Conservation (phyloP, 148 eudicot genomes). For the Pharnaceum exiguum region DNA sequence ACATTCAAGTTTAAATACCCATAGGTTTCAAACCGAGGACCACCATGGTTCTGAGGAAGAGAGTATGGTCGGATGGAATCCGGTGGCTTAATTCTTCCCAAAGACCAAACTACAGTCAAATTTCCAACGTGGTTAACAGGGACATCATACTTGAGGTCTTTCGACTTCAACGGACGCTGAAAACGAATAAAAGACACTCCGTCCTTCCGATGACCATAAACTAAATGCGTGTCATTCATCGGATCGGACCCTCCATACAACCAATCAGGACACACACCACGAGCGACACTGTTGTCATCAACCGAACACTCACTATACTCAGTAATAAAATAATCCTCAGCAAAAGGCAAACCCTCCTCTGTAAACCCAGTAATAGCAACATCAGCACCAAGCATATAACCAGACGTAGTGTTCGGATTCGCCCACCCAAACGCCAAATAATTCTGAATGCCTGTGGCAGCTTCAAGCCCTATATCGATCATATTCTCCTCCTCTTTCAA, state of each 20-base stretch:
- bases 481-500: conserved; percentile 43
- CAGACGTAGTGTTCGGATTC: conserved; percentile 41
- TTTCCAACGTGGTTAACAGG: conserved; percentile 40
- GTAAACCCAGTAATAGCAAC: conserved; percentile 73
- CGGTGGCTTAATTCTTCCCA: conserved; percentile 80
- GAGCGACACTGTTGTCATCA: conserved; percentile 39
- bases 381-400: conserved; percentile 73
- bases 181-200: conserved; percentile 76
- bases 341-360: conserved; percentile 72
- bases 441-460: conserved; percentile 53
- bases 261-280: conserved; percentile 84
- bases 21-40: conserved; percentile 38
- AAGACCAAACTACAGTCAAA: conserved; percentile 82
- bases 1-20: conserved; percentile 62
- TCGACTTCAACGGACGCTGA: conserved; percentile 48
- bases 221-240: conserved; percentile 58
- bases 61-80: conserved; percentile 68
- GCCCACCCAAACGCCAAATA: conserved; percentile 99
- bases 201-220: conserved; percentile 85
- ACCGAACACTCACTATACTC: conserved; percentile 66
- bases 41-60: conserved; percentile 84
- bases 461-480: conserved; percentile 86
- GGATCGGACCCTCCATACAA: conserved; percentile 40
- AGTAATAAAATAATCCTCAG: conserved; percentile 76
- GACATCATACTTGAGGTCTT: conserved; percentile 64